Conservation (phyloP, 805 yeast genomes). For the Wickerhamia fluorescens region DNA sequence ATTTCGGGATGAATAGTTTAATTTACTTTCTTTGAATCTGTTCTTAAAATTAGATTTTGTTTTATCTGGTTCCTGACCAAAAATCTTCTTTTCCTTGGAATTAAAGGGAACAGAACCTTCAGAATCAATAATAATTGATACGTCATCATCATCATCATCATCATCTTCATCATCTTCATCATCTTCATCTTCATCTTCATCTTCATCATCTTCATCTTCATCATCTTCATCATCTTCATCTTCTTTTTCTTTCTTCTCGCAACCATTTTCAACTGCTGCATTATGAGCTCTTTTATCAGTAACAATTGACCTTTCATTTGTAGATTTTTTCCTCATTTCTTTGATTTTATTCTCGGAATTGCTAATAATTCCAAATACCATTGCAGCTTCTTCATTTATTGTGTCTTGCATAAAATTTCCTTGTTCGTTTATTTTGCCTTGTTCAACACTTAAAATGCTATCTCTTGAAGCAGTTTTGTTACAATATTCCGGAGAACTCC, state of each 20-base stretch:
- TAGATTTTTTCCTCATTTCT: background rate
- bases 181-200: conserved; percentile 9
- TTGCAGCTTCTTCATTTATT: conserved; percentile 35
- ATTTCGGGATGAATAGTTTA: conserved; percentile 14
- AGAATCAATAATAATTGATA: conserved; percentile 31
- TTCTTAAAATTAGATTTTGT: no score
- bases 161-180: conserved; percentile 22
- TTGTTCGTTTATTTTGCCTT: no score
- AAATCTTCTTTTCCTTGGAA: no score
- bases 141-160: conserved; percentile 31
- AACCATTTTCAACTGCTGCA: background rate
- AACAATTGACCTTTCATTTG: conserved; percentile 1
- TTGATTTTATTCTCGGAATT: conserved; percentile 4
- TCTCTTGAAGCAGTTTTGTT: conserved; percentile 7
- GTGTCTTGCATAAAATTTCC: conserved; percentile 12
- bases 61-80: no score
- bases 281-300: conserved; percentile 3
- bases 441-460: conserved; percentile 2
- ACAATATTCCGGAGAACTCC: conserved; percentile 5
- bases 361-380: conserved; percentile 39
- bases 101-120: no score
- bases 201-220: conserved; percentile 6
- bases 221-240: conserved; percentile 1
- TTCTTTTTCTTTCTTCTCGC: no score
- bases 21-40: conserved; percentile 10